phyloP scores from a whole-genome alignment of 2,329 filamentous ascomycete genomes.

The Fusarium sp. region DNA sequence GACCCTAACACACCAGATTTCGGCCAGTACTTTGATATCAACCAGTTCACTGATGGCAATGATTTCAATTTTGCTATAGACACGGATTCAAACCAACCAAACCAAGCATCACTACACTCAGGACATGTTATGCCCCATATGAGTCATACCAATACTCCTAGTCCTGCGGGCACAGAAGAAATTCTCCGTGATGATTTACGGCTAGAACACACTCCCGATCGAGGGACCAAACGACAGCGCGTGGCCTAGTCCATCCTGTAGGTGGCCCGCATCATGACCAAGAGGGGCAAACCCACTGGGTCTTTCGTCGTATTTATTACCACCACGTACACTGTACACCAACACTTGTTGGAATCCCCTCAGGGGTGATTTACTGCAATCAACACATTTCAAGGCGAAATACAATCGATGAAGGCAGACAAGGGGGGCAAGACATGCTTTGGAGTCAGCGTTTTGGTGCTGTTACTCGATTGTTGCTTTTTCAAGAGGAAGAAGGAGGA shows the following conservation, averaged over 20 bases:
- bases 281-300: background rate
- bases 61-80: conserved; percentile 66
- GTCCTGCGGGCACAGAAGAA: conserved; percentile 63
- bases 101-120: conserved; percentile 50
- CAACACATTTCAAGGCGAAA: background rate
- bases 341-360: background rate
- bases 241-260: conserved; percentile 43
- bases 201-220: conserved; percentile 40
- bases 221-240: conserved; percentile 54
- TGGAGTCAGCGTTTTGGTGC: conserved; percentile 13
- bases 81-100: conserved; percentile 44
- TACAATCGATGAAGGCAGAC: background rate
- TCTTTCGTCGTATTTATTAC: conserved; percentile 14
- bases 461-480: conserved; percentile 3
- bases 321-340: background rate
- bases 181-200: conserved; percentile 58
- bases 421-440: conserved; percentile 3
- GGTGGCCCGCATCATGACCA: too few relatives aligned
- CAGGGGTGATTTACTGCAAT: background rate
- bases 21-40: conserved; percentile 63
- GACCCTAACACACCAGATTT: conserved; percentile 57
- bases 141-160: conserved; percentile 54
- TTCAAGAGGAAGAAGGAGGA: background rate
- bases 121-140: conserved; percentile 18
- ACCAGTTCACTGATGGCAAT: conserved; percentile 57